Base-by-base conservation (phyloP, 78 protist species). In the Dictyostelium capitatum region DNA sequence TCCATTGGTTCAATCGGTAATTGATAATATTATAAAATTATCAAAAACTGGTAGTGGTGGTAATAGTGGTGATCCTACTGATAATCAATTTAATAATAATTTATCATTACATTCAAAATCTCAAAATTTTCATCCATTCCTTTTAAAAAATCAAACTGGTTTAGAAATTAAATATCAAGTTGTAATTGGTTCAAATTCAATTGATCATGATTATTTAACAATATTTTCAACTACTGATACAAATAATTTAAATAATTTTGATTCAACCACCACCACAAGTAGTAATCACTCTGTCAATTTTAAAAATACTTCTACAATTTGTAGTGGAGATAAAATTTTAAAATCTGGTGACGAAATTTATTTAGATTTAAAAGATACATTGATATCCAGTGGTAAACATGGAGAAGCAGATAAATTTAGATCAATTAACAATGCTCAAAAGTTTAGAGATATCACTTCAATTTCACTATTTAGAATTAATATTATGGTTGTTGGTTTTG, bases 371-470 rank as follows among this genome's bases (percentile, higher is more conserved):
- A 54, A 32, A 7, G 83, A 79, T 14, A 51, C 43, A 11, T 25
- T n/a, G 15, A 20, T 17, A 20, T 28, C 83, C 30, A 47, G 15
- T 67, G 56, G n/a, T 46, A 17, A 6, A 7, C 28, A 15, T 32
- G 23, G 32, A 32, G 75, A 67, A 67, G 32, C 28, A 12, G 75
- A 67, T 67, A 67, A 17, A 67, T 67, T 67, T 67, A 67, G 48
- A 67, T 32, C 75, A 67, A 67, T 67, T 67, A 67, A 67, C 12
- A 67, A 67, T 67, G 48, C 75, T 8, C 65, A 79, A 67, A 87
- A 87, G 48, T 51, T 25, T 15, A 75, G 93, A 77, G 93, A 87
- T 65, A 80, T 75, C 46, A 87, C 84, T 12, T 77, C 93, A n/a
- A 54, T 87, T 4, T 77, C 93, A 30, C 17, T 20, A 23, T 87